Base-by-base conservation (phyloP, 441 rosid genomes). In the Breynia disticha region DNA sequence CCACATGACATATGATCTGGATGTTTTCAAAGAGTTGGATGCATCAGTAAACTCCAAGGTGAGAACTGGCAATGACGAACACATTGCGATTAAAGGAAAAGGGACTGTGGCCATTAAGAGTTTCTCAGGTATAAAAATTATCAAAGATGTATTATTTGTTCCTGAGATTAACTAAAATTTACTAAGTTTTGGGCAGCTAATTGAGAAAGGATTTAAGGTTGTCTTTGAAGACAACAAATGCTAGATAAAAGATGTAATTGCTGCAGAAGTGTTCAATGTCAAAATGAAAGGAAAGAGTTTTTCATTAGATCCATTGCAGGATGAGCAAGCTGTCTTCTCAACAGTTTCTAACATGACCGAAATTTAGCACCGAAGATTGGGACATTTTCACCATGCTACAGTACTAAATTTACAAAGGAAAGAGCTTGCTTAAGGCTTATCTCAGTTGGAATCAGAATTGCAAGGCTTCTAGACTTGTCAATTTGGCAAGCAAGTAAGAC, bases 91-190 rank as follows among this genome's bases (percentile, higher is more conserved):
- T 0, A 53, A 56, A 46, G 67, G 59, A 7, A 56, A 43, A 42
- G 24, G 59, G 15, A 52, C 41, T 0, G 11, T 57, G 1, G 55
- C 44, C 2, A 58, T 59, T 5, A 3, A 16, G 0, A 44, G 16
- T n/a, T 11, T 0, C 9, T 8, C 28, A 16, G 28, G 68, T 16
- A 59, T 28, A 4, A 50, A 64, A n/a, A 0, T n/a, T 0, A 16
- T 64, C 11, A 3, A 20, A 12, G 21, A 50, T 32, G 58, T 52
- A 1, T 10, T 64, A 11, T 57, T 11, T 51, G 45, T 64, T 2
- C 48, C 43, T 44, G 13, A 64, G 5, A 44, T 57, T 51, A 19
- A 58, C 57, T 41, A 64, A 22, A 64, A 51, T 22, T 43, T 52
- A 5, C 10, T 43, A 6, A 63, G 62, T 44, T 45, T 45, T n/a